Conservation (phyloP, 495 filamentous ascomycete genomes). For the Talaromyces wortmannii region DNA sequence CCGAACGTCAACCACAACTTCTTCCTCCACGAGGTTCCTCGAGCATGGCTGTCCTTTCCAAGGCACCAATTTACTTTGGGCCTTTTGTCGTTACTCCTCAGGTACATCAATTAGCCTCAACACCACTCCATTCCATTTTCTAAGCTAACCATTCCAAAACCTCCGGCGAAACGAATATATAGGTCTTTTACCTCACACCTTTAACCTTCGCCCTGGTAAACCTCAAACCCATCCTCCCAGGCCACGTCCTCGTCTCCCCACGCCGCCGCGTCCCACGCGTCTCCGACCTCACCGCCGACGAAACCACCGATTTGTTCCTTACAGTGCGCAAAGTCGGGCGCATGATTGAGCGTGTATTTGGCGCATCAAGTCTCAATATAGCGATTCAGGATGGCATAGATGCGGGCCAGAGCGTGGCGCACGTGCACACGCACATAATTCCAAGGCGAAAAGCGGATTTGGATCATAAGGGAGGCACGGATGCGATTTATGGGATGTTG, state of each 20-base stretch:
- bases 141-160: background rate
- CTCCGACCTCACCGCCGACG: conserved; percentile 62
- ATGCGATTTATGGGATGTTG: conserved; percentile 72
- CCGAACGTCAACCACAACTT: background rate
- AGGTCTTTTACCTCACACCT: conserved; percentile 81
- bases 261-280: conserved; percentile 59
- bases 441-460: conserved; percentile 58
- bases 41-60: conserved; percentile 15
- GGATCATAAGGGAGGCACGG: conserved; percentile 42
- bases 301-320: conserved; percentile 77
- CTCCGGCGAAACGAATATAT: background rate
- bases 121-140: too few relatives aligned
- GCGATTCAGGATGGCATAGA: conserved; percentile 86
- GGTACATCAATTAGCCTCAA: conserved; percentile 10
- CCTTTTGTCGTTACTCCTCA: conserved; percentile 40
- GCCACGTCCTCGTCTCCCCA: conserved; percentile 76
- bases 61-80: conserved; percentile 36
- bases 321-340: conserved; percentile 75
- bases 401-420: conserved; percentile 84
- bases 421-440: conserved; percentile 93
- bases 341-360: conserved; percentile 70
- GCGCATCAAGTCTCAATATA: conserved; percentile 68
- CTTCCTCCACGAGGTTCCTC: background rate
- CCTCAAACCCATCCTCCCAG: conserved; percentile 88
- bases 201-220: conserved; percentile 83